Conservation (phyloP, 129 eudicot species). For the Ambrosia artemisiifolia region DNA sequence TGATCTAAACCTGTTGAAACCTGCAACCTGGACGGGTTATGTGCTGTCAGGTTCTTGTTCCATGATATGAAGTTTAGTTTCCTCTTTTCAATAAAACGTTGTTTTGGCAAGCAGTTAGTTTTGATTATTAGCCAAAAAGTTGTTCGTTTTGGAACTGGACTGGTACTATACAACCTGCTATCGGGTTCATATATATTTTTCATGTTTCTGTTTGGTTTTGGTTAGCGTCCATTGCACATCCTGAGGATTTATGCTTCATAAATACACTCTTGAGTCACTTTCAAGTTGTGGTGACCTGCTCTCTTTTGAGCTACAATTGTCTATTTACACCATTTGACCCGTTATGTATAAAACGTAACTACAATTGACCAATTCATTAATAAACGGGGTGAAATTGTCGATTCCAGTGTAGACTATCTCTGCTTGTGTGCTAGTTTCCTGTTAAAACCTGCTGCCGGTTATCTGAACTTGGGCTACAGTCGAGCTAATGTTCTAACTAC, state of each 20-base stretch:
- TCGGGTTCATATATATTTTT: not conserved
- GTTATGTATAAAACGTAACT: not conserved
- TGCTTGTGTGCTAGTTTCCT: not conserved
- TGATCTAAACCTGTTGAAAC: not conserved
- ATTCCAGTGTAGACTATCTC: too few species aligned
- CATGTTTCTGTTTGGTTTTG: not conserved
- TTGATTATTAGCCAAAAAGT: not conserved
- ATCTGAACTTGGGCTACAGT: not conserved
- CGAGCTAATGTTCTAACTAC: not conserved
- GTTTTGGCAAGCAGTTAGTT: not conserved
- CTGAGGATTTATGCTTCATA: not conserved
- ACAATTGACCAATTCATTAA: too few species aligned
- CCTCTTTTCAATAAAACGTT: not conserved
- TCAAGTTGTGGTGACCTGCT: not conserved
- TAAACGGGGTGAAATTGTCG: too few species aligned
- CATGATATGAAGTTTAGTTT: not conserved
- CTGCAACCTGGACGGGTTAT: not conserved
- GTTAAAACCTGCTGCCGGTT: not conserved
- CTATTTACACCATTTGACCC: not conserved
- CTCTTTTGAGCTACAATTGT: not conserved
- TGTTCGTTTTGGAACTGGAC: not conserved
- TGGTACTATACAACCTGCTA: not conserved
- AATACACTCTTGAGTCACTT: not conserved
- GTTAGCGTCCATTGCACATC: not conserved
- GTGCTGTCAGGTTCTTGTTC: not conserved